These are phyloP conservation scores for Grosmannia huntii DNA, from an alignment of 2,329 filamentous ascomycete species.

Conservation along the genomic window DNA sequence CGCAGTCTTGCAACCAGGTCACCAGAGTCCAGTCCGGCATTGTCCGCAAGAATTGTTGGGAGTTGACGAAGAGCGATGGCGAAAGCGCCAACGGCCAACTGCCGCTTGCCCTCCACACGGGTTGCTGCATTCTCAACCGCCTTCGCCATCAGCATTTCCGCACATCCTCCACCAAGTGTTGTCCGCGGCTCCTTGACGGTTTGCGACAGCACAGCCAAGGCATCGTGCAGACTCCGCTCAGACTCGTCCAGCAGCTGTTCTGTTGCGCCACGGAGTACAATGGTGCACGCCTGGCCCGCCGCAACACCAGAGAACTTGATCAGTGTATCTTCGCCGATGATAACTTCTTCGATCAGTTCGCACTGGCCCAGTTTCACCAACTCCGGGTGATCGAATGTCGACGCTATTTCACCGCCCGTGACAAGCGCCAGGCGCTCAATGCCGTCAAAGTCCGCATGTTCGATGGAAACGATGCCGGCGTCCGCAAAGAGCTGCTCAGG, in stretches of 20 bases:
- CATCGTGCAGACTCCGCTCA: slow-evolving; percentile 90
- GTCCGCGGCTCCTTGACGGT: slow-evolving; percentile 90
- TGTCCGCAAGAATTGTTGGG: slow-evolving; percentile 93
- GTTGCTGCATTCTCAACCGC: slow-evolving; percentile 89
- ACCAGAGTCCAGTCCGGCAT: slow-evolving; percentile 89
- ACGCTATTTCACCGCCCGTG: slow-evolving; percentile 93
- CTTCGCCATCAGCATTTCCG: slow-evolving; percentile 99
- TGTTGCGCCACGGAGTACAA: slow-evolving; percentile 89
- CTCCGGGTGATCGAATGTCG: slow-evolving; percentile 95
- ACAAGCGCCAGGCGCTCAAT: slow-evolving; percentile 91
- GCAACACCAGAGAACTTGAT: slow-evolving; percentile 97
- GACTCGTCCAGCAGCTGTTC: slow-evolving; percentile 96
- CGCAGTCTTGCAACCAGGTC: slow-evolving; percentile 85
- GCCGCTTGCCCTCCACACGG: slow-evolving; percentile 92
- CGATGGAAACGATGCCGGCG: slow-evolving; percentile 94
- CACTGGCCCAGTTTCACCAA: slow-evolving; percentile 93
- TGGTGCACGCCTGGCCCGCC: slow-evolving; percentile 87
- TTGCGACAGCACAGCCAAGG: slow-evolving; percentile 88
- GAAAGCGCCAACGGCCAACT: slow-evolving; percentile 83
- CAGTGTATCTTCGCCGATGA: slow-evolving; percentile 93
- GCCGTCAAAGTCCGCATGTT: slow-evolving; percentile 97
- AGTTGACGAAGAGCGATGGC: slow-evolving; percentile 81
- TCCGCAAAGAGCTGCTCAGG: slow-evolving; percentile 97
- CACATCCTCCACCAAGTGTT: slow-evolving; percentile 88
- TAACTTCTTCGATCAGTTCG: slow-evolving; percentile 92